These are phyloP conservation scores for Orbilia quercus DNA, from an alignment of 2,329 filamentous ascomycete species.

Conservation along the genomic window DNA sequence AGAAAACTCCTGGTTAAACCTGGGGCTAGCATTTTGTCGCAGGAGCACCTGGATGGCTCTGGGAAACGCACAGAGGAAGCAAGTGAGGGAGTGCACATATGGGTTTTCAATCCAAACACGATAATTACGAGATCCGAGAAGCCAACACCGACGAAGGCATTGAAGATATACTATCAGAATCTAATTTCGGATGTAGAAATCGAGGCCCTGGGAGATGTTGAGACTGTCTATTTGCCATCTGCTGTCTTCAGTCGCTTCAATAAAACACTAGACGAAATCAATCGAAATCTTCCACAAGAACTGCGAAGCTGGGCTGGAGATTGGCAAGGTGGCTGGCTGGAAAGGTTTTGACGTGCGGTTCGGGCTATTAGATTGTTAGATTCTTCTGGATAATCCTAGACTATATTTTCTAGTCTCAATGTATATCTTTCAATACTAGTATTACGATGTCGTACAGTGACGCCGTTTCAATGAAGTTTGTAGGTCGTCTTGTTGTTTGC, in stretches of 20 bases:
- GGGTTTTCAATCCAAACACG: slow-evolving; percentile 55
- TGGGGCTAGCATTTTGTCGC: slow-evolving; percentile 44
- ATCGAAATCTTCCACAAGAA: slow-evolving; percentile 26
- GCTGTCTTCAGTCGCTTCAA: slow-evolving; percentile 27
- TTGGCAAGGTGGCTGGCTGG: slow-evolving; percentile 48
- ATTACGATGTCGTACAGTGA: too few species aligned
- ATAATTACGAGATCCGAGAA: slow-evolving; percentile 40
- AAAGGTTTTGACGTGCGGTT: slow-evolving; percentile 27
- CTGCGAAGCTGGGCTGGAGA: slow-evolving; percentile 18
- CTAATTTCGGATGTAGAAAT: slow-evolving; percentile 18
- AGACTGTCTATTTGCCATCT: slow-evolving; percentile 46
- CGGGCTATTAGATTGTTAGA: too few species aligned
- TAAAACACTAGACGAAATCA: slow-evolving; percentile 34
- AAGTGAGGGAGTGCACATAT: slow-evolving; percentile 36
- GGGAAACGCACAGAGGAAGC: slow-evolving; percentile 28
- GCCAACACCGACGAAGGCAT: slow-evolving; percentile 32
- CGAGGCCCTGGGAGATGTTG: slow-evolving; percentile 39
- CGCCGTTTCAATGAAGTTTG: too few species aligned
- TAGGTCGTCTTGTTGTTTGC: neutral
- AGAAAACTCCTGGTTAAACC: slow-evolving; percentile 50
- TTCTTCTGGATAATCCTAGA: too few species aligned
- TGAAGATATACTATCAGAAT: slow-evolving; percentile 51
- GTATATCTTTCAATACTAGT: neutral
- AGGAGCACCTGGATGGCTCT: slow-evolving; percentile 34
- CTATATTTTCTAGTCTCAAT: neutral